A percentile compares a stretch with the other conserved stretches of the same genome.
phyloP scores from a whole-genome alignment of 1,139 yeast genomes.

The Hansenula lynferdii region DNA sequence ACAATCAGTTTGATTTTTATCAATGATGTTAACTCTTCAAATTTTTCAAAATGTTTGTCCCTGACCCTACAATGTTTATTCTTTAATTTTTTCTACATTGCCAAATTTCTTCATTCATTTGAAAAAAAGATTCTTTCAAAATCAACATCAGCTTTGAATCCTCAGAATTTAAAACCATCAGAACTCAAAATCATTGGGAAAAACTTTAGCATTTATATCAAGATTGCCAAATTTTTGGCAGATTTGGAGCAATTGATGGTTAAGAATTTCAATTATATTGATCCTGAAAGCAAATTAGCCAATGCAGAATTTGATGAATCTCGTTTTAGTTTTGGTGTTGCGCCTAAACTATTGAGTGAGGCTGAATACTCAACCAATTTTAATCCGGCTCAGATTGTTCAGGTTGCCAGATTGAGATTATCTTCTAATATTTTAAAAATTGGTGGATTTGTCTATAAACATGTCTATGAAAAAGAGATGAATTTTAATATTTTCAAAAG shows the following conservation, averaged over 20 bases:
- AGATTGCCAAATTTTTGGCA: slow-evolving; percentile 21
- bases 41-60: slow-evolving; percentile 19
- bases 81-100: slow-evolving; percentile 29
- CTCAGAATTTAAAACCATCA: slow-evolving; percentile 5
- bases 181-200: slow-evolving; percentile 15
- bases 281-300: slow-evolving; percentile 18
- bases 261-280: slow-evolving; percentile 18
- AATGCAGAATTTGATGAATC: slow-evolving; percentile 18
- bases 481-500: slow-evolving; percentile 55
- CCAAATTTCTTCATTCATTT: slow-evolving; percentile 30
- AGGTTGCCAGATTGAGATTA: slow-evolving; percentile 25
- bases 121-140: slow-evolving; percentile 21
- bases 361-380: slow-evolving; percentile 22
- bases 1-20: slow-evolving; percentile 19
- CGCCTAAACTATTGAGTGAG: slow-evolving; percentile 14
- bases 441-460: slow-evolving; percentile 51
- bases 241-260: slow-evolving; percentile 20
- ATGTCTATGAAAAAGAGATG: slow-evolving; percentile 47
- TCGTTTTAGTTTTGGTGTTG: slow-evolving; percentile 17
- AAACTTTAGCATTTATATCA: slow-evolving; percentile 19
- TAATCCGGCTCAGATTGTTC: slow-evolving; percentile 22
- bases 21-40: slow-evolving; percentile 20
- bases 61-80: slow-evolving; percentile 29
- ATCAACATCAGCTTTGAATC: slow-evolving; percentile 4
- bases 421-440: slow-evolving; percentile 46